Base-by-base conservation (phyloP, 352 stramenopile species). In the Phytophthora pseudosyringae region DNA sequence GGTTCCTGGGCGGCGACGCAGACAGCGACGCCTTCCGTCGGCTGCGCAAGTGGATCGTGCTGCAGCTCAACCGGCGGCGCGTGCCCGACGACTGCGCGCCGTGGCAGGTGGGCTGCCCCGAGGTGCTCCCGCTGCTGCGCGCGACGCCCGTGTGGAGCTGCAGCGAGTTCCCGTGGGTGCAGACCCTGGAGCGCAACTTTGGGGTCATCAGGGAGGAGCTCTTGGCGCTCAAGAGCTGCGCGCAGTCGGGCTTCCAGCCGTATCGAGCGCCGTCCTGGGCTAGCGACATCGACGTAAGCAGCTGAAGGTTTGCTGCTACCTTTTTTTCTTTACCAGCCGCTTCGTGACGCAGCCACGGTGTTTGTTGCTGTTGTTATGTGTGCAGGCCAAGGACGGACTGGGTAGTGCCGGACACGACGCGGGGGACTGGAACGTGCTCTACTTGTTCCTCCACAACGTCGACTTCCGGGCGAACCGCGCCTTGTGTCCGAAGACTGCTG, bases 351-450 rank as follows among this genome's bases (percentile, higher is more conserved):
- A 3, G 38, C 36, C 5, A 33, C 40, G 6, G 26, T 61, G 44
- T 26, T 62, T 48, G 36, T 26, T 7, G 21, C 21, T 21, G 21
- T 21, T 21, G 21, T 2, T 59, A 12, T 32, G n/a, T 21, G 21
- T 32, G 12, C 57, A 94, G 81, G 69, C 80, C 6, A 70, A 74
- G 13, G 86, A 96, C 49, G 87, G 87, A 47, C 54, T 94, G 21
- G 89, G 89, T 0, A 93, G 73, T 63, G 62, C 88, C 8, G 86
- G 82, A 3, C 87, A 96, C 52, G 76, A 96, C 45, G 81, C 78
- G 0, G 90, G 90, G 9, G 81, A 96, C 58, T 97, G 89, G 89
- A 91, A 95, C 46, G 88, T 97, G 12, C 93, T 93, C 48, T 97
- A 97, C 46, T 57, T 97, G 21, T 94, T 82, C 58, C 74, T 97